Evolutionary conservation across 208 protist species (phyloP).

Genomic region (Plasmodiophora brassicae): DNA sequence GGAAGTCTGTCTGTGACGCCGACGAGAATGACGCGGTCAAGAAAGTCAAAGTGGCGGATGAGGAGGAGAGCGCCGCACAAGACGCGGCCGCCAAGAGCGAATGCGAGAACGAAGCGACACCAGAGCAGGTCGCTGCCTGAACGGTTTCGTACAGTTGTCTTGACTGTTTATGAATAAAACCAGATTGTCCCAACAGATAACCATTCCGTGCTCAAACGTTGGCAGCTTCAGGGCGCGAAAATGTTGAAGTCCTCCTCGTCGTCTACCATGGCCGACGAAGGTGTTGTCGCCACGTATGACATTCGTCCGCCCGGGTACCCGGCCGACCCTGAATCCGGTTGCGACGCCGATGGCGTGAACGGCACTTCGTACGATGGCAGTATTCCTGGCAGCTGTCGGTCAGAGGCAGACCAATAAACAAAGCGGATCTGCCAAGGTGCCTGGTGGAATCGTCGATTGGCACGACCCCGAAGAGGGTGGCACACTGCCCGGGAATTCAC

Average conservation of each 20-base stretch:
- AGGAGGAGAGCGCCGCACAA: too few relatives aligned
- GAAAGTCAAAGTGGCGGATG: too few relatives aligned
- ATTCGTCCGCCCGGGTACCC: neutral
- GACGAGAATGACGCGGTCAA: too few relatives aligned
- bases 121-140: too few relatives aligned
- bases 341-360: neutral
- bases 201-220: neutral
- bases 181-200: neutral
- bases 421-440: neutral
- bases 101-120: too few relatives aligned
- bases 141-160: too few relatives aligned
- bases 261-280: neutral
- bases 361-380: too few relatives aligned
- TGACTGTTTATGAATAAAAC: too few relatives aligned
- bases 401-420: too few relatives aligned
- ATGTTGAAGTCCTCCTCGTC: conserved; percentile 21
- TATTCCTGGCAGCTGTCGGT: too few relatives aligned
- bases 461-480: neutral
- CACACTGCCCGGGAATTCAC: neutral
- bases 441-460: neutral
- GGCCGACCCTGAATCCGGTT: neutral
- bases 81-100: too few relatives aligned
- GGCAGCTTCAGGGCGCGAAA: neutral
- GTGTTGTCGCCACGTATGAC: neutral
- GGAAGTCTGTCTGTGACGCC: too few relatives aligned